phyloP scores from a whole-genome alignment of 306 rosid species.

The Trifolium fragiferum region DNA sequence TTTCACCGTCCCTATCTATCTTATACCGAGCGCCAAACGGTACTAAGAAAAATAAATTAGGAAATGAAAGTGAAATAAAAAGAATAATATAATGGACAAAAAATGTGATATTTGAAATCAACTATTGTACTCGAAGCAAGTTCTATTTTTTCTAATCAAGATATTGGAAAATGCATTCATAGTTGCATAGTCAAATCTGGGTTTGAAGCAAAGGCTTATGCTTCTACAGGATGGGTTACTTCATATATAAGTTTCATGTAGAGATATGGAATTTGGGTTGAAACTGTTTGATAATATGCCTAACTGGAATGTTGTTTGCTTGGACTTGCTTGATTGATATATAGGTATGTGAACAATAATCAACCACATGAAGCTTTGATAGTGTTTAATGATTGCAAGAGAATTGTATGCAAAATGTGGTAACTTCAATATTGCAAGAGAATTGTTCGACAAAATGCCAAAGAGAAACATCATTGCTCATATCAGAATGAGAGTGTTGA shows the following conservation, averaged over 20 bases:
- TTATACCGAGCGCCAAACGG: too few relatives aligned
- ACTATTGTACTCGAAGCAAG: too few relatives aligned
- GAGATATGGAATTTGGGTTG: conserved; percentile 45
- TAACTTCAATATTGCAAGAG: conserved; percentile 44
- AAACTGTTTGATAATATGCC: conserved; percentile 71
- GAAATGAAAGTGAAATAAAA: too few relatives aligned
- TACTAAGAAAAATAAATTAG: too few relatives aligned
- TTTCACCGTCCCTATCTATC: too few relatives aligned
- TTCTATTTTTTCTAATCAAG: conserved; percentile 4
- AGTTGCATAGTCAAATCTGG: conserved; percentile 63
- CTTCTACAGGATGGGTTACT: conserved; percentile 58
- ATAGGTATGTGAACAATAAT: too few relatives aligned
- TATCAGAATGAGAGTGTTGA: background rate
- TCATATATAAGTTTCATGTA: conserved; percentile 58
- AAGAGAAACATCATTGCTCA: background rate
- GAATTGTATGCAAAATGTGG: conserved; percentile 72
- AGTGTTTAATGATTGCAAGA: too few relatives aligned
- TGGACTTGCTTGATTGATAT: conserved; percentile 68
- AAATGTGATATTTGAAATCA: too few relatives aligned
- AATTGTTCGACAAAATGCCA: too few relatives aligned
- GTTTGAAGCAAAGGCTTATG: conserved; percentile 56
- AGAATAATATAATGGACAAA: too few relatives aligned
- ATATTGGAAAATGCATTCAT: conserved; percentile 63
- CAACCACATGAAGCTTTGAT: too few relatives aligned
- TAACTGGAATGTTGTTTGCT: conserved; percentile 72